Conservation (phyloP, 805 yeast genomes). For the Ogataea methanolica region DNA sequence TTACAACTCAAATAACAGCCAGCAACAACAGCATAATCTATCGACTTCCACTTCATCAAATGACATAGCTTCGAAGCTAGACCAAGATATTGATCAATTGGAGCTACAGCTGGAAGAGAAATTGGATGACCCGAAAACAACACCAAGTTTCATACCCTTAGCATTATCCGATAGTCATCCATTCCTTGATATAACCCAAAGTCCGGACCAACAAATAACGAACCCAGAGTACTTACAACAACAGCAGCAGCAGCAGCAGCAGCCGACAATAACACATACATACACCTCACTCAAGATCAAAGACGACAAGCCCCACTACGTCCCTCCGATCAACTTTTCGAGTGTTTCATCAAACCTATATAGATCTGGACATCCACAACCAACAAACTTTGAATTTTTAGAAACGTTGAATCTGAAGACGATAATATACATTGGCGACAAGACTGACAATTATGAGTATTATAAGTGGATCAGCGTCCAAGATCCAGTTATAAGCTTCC, state of each 20-base stretch:
- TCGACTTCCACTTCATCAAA: background rate
- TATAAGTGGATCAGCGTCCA: conserved; percentile 53
- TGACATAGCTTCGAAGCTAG: background rate
- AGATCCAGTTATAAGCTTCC: conserved; percentile 47
- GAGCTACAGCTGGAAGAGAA: conserved; percentile 1
- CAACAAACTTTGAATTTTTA: conserved; percentile 76
- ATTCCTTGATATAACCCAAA: background rate
- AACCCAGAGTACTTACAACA: background rate
- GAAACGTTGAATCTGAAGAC: conserved; percentile 67
- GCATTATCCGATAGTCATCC: background rate
- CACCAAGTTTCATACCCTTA: background rate
- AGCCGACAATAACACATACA: background rate
- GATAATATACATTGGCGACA: conserved; percentile 81
- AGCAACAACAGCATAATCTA: background rate
- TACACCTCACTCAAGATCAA: conserved; percentile 31
- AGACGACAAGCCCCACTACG: conserved; percentile 37
- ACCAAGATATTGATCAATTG: background rate
- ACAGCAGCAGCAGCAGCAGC: background rate
- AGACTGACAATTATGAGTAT: conserved; percentile 60
- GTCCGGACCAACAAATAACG: background rate
- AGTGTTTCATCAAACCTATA: conserved; percentile 84
- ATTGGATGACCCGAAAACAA: background rate
- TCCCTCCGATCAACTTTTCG: conserved; percentile 90
- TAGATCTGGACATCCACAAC: conserved; percentile 92
- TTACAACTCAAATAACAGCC: background rate